Percentiles rank a stretch among this genome's conserved stretches.
phyloP scores from a whole-genome alignment of 805 yeast species.

The Candida incommunis region DNA sequence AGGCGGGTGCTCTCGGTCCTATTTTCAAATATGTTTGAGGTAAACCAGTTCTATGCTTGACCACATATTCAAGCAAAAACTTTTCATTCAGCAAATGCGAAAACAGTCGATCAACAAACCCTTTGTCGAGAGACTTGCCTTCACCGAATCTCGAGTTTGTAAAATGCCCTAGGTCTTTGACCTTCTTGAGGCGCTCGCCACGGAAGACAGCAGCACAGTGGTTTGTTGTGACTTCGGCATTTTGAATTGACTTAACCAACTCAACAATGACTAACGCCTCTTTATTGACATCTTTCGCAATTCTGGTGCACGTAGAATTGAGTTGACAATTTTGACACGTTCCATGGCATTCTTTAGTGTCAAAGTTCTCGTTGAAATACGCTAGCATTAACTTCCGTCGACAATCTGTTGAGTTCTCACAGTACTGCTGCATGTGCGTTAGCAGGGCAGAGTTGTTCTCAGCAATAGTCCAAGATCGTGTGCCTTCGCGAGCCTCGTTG shows the following conservation, averaged over 20 bases:
- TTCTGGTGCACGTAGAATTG: background rate
- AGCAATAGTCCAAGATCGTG: too few relatives aligned
- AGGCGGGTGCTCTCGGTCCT: background rate
- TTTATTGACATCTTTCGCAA: background rate
- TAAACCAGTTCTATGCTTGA: background rate
- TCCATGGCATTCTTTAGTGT: constrained; percentile 46
- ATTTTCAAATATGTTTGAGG: background rate
- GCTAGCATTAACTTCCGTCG: constrained; percentile 78
- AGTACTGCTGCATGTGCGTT: constrained; percentile 68
- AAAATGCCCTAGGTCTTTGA: background rate
- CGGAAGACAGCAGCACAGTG: background rate
- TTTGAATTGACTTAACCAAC: background rate
- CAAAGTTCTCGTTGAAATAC: constrained; percentile 77
- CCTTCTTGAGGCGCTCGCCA: background rate
- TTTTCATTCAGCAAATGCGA: background rate
- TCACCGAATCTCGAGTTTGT: background rate
- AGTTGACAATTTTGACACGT: constrained; percentile 72
- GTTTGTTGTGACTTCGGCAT: background rate
- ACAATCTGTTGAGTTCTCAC: constrained; percentile 73
- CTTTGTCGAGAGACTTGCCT: background rate
- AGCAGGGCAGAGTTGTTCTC: background rate
- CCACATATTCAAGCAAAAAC: background rate
- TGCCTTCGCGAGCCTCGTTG: constrained; percentile 30
- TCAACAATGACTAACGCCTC: background rate
- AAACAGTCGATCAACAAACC: background rate